These are phyloP conservation scores for Solanum pennellii DNA, from an alignment of 257 asterid species.

Conservation along the genomic window DNA sequence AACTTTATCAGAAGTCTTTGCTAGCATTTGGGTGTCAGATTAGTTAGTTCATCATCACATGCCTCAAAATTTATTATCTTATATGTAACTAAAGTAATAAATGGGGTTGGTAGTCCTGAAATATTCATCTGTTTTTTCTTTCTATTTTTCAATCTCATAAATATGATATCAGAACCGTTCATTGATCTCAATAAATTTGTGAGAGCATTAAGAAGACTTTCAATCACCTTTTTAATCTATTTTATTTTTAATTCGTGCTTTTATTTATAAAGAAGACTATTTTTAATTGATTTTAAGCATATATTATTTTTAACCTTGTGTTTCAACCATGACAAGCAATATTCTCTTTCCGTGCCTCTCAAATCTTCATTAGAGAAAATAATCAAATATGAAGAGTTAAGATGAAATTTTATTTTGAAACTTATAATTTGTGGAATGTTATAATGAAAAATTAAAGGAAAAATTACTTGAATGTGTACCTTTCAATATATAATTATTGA, in stretches of 20 bases:
- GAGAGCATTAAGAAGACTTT: neutral
- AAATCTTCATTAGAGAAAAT: neutral
- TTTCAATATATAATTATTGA: too few species aligned
- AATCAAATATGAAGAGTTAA: neutral
- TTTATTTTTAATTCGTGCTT: neutral
- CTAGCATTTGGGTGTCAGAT: neutral
- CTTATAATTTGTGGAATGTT: neutral
- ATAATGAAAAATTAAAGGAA: neutral
- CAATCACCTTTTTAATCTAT: neutral
- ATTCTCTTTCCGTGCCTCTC: neutral
- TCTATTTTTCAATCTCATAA: neutral
- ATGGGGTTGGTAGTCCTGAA: neutral
- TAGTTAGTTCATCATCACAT: neutral
- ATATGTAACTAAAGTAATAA: neutral
- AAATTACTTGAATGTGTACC: too few species aligned
- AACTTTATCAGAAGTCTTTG: too few species aligned
- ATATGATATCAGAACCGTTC: too few species aligned
- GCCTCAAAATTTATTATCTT: neutral
- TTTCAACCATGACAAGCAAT: neutral
- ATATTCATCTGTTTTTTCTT: accelerated
- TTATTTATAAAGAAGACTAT: neutral
- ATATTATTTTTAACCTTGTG: neutral
- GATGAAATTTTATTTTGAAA: neutral
- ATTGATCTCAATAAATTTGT: neutral
- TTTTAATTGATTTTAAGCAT: neutral